These are phyloP conservation scores for Ophiostoma sp. DNA, from an alignment of 2,329 filamentous ascomycete species.

Conservation along the genomic window DNA sequence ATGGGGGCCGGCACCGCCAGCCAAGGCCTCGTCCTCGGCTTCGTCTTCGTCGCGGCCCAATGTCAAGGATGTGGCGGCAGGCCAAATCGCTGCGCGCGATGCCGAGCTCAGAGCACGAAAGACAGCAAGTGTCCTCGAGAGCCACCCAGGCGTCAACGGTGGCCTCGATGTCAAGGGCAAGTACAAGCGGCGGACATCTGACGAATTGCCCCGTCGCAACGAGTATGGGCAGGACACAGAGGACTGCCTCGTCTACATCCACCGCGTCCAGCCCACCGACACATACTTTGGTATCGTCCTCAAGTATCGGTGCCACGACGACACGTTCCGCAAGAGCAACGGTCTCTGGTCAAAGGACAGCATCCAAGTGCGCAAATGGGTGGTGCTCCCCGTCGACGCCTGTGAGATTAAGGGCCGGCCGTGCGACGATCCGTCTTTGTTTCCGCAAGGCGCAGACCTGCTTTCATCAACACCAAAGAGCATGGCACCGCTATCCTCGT, in stretches of 20 bases:
- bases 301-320: constrained; percentile 79
- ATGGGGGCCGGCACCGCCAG: constrained; percentile 51
- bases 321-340: constrained; percentile 79
- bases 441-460: constrained; percentile 44
- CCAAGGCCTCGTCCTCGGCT: constrained; percentile 24
- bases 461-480: constrained; percentile 46
- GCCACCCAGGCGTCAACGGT: constrained; percentile 55
- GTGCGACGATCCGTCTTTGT: constrained; percentile 49
- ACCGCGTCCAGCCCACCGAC: constrained; percentile 75
- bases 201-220: constrained; percentile 43
- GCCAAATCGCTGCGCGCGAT: constrained; percentile 47
- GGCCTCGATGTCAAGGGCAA: constrained; percentile 51
- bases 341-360: constrained; percentile 92
- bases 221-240: constrained; percentile 49
- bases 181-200: constrained; percentile 64
- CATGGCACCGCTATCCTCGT: background rate
- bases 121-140: constrained; percentile 56
- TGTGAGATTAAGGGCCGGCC: constrained; percentile 76
- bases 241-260: constrained; percentile 83
- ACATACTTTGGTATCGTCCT: constrained; percentile 89
- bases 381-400: constrained; percentile 83
- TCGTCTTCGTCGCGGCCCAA: constrained; percentile 32
- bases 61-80: constrained; percentile 49
- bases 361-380: constrained; percentile 73
- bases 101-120: constrained; percentile 51